Evolutionary conservation across 306 rosid species (phyloP).

Genomic region (Sicyos edulis): DNA sequence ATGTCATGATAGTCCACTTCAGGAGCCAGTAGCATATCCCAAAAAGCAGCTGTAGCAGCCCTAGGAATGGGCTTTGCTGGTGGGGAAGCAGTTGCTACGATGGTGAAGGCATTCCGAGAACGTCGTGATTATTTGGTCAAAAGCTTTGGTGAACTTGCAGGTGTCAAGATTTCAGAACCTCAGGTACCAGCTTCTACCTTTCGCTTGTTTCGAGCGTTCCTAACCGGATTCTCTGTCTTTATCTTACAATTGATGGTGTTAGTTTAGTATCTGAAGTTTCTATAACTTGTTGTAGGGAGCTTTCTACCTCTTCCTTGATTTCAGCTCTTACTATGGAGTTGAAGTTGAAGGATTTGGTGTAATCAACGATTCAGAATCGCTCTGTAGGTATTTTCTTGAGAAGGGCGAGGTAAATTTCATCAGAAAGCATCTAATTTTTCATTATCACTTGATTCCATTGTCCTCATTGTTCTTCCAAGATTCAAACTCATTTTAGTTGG

Average conservation of each 20-base stretch:
- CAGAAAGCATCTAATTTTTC: background rate
- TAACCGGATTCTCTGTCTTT: background rate
- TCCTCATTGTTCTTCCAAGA: background rate
- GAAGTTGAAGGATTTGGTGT: constrained; percentile 80
- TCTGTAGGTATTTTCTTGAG: constrained; percentile 73
- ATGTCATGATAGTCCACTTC: constrained; percentile 59
- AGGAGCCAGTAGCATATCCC: constrained; percentile 87
- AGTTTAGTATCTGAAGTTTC: constrained; percentile 8
- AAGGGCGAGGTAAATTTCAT: constrained; percentile 65
- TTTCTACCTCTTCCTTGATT: constrained; percentile 82
- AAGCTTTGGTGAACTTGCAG: constrained; percentile 65
- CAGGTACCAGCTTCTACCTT: constrained; percentile 37
- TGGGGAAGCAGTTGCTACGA: constrained; percentile 69
- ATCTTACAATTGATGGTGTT: background rate
- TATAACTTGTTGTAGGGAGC: constrained; percentile 62
- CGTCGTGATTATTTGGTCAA: constrained; percentile 83
- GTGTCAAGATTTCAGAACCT: constrained; percentile 81
- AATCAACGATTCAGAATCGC: constrained; percentile 72
- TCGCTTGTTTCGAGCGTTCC: background rate
- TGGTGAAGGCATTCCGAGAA: constrained; percentile 91
- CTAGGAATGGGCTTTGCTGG: constrained; percentile 91
- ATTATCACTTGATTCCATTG: too few relatives aligned
- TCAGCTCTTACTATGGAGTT: constrained; percentile 74
- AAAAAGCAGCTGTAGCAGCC: constrained; percentile 93
- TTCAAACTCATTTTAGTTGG: background rate